Base-by-base conservation (phyloP, 2,329 filamentous ascomycete genomes). In the Elsinoe arachidis region DNA sequence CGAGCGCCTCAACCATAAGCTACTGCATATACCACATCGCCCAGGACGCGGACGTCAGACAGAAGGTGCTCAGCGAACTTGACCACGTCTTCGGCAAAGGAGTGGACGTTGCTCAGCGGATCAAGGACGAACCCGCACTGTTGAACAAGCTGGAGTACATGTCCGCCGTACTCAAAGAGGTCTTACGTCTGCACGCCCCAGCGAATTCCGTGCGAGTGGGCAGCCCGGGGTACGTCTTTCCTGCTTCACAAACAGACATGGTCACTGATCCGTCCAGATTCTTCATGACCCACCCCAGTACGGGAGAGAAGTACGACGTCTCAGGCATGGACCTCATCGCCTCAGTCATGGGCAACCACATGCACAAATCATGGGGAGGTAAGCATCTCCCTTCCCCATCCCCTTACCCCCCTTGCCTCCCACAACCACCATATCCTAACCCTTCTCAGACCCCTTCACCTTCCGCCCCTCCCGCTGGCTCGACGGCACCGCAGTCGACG, bases 121-220 rank as follows among this genome's bases (percentile, higher is more conserved):
- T 83, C 17, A 65, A 69, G 34, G 61, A 70, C 1, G 68, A 78
- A 23, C 74, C 77, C 0, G 65, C 72, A 23, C 69, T 77, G 2
- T 69, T 83, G 52, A 80, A 78, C 65, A 69, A 74, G 41, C 70
- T 83, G 21, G 71, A 73, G 0, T 82, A 80, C 64, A 80, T 78
- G 2, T 68, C 67, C 4, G 79, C 78, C 23, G 72, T 80, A 6
- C 72, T 80, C 60, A 78, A 78, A 58, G 80, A 83, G 66, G 72
- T 74, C 0, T 69, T 83, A 2, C 73, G 80, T 4, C 63, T 82
- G 34, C 79, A 75, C 61, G 77, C 79, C 0, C 74, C 80, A 1
- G 79, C 68, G 0, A 74, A 72, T 17, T 74, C 73, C 1, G 70
- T 75, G 21, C 73, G 78, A 17, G 51, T 59, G 14, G 71, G 70